Evolutionary conservation across 2,329 filamentous ascomycete genomes (phyloP), one percentile per base, ranked within the genome.

Genomic region (Cryphonectria naterciae): DNA sequence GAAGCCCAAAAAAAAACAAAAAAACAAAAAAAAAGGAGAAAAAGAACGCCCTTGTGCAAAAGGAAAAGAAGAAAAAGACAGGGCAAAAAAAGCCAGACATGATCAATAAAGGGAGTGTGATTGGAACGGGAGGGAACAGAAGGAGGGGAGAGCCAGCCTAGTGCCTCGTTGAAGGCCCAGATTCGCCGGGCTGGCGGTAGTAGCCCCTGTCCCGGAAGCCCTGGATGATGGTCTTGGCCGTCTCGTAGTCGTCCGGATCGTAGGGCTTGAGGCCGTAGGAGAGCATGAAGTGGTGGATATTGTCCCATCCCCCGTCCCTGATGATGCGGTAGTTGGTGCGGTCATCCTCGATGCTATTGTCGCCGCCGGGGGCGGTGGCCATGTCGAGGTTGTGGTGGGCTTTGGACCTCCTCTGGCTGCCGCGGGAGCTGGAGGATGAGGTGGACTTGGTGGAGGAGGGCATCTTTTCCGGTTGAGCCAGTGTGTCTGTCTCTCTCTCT

Each of bases 301-400:
- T 73, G 69, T 73, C 71, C 71, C 71, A 73, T 11, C 71, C 71
- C 4, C 71, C 71, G 17, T 73, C 71, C 19, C 71, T 66, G 66
- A 73, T 68, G 39, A 73, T 73, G 43, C 71, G 69, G 66, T 73
- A 73, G 68, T 73, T 73, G 19, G 71, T 73, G 35, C 71, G 56
- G 65, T 73, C 71, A 56, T 73, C 71, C 66, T 73, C 71, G 56
- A 68, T 67, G 56, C 58, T 63, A 22, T 58, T 46, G 46, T 11
- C 46, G 46, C 46, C 46, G 46, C 46, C 46, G 7, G 46, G 8
- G 22, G 46, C 46, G 46, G 71, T 67, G 39, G 63, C 69, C 63
- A 64, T 71, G 56, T 73, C 71, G 66, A 73, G 71, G 68, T 73
- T 71, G 66, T 73, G 71, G 63, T 73, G 71, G 63, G 71, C 71